These are phyloP conservation scores for Eruca vesicaria DNA, from an alignment of 441 rosid species.

Conservation along the genomic window DNA sequence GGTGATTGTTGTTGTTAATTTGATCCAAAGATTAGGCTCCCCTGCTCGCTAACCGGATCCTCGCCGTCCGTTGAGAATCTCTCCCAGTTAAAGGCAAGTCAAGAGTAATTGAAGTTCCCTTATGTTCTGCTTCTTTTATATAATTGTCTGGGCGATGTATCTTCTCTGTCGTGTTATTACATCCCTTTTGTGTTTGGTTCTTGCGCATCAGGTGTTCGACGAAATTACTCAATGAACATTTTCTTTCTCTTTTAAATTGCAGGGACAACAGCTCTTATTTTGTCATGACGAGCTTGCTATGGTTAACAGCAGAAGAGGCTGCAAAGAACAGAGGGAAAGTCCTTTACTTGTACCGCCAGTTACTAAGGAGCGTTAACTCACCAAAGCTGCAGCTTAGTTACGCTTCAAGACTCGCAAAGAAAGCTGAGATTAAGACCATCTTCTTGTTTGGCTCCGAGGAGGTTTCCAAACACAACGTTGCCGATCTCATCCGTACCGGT, in stretches of 20 bases:
- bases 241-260: neutral
- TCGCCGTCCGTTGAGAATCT: conserved; percentile 35
- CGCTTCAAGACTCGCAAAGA: conserved; percentile 77
- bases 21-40: neutral
- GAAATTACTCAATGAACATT: conserved; percentile 22
- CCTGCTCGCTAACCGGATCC: neutral
- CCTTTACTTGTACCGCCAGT: conserved; percentile 64
- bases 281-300: conserved; percentile 48
- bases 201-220: conserved; percentile 23
- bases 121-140: neutral
- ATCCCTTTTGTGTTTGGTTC: neutral
- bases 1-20: neutral
- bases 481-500: conserved; percentile 63
- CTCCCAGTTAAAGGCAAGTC: neutral
- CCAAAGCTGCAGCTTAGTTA: conserved; percentile 58
- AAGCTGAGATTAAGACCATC: conserved; percentile 64
- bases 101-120: neutral
- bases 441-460: conserved; percentile 70
- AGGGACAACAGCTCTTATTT: conserved; percentile 1
- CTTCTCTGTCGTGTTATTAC: neutral
- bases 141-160: neutral
- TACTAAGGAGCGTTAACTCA: conserved; percentile 69
- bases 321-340: conserved; percentile 61
- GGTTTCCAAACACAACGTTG: conserved; percentile 60
- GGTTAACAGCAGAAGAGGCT: conserved; percentile 69